phyloP scores from a whole-genome alignment of 148 eudicot genomes.

The Rhododendron ovatum region DNA sequence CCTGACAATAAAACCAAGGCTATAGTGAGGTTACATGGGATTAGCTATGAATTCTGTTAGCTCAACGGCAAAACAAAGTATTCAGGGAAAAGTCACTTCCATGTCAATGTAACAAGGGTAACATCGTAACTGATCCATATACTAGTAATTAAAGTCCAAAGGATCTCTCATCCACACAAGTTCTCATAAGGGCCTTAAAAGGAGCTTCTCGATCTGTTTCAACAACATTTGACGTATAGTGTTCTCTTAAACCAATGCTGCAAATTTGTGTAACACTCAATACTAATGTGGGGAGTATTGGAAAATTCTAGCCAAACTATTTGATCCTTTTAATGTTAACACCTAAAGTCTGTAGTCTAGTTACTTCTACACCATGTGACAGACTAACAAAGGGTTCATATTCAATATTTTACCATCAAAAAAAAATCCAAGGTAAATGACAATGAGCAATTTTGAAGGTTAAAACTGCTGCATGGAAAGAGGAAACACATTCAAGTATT shows the following conservation, averaged over 20 bases:
- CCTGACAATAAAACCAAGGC: constrained; percentile 33
- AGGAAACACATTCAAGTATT: not conserved
- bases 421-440: not conserved
- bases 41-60: not conserved
- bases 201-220: not conserved
- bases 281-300: not conserved
- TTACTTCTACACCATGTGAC: not conserved
- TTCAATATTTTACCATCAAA: not conserved
- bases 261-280: not conserved
- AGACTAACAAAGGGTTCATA: not conserved
- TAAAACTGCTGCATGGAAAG: not conserved
- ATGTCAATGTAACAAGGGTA: not conserved
- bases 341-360: not conserved
- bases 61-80: not conserved
- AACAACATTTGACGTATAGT: not conserved
- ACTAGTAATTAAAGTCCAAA: not conserved
- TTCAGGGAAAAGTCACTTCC: not conserved
- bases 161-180: not conserved
- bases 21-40: not conserved
- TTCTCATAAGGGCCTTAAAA: not conserved
- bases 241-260: not conserved
- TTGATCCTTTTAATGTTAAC: not conserved
- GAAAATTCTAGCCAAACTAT: not conserved
- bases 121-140: not conserved
- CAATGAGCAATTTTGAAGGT: not conserved